Base-by-base conservation (phyloP, 768 basidiomycete species). In the Cystofilobasidium ferigula region DNA sequence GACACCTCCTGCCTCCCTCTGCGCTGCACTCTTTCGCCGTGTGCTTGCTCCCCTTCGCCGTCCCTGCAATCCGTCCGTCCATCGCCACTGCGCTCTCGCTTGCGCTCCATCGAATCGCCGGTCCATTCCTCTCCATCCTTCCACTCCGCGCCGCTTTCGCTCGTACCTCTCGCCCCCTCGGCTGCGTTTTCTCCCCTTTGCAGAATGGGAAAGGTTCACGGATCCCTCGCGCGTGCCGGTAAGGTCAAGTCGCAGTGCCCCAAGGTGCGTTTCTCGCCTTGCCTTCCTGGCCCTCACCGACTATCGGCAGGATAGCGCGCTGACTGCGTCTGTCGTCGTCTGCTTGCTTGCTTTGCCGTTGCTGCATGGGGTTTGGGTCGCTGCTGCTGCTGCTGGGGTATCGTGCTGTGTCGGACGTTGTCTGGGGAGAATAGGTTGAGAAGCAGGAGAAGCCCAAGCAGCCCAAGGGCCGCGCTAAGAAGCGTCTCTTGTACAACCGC, bases 381-480 rank as follows among this genome's bases (percentile, higher is more conserved):
- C n/a, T n/a, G 47, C 47, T 36, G 20, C 14, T 22, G 14, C 32
- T 34, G 56, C 18, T 57, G 5, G 10, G 26, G 7, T n/a, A 40
- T 61, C 14, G 18, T 7, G 32, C 28, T 62, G 59, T 13, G 30
- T 35, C 26, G 14, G 32, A 13, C 57, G 54, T 22, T 40, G 43
- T 56, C 10, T 35, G 22, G 40, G 24, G 3, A n/a, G 7, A n/a
- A 22, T 26, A 67, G 65, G 94, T 95, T 76, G 94, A 95, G 75
- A 85, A 86, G 78, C 90, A 94, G 81, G 94, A 97, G 82, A 97
- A 95, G 87, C 92, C 92, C 87, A 97, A 97, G 86, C 85, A 80
- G 43, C 90, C 90, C 64, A 94, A 87, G 80, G 94, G 94, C 70
- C 90, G 94, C 76, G 94, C 94, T 69, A 95, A 94, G 87, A 97